These are phyloP conservation scores for Penicillium robsamsonii DNA, from an alignment of 495 filamentous ascomycete species.

Conservation along the genomic window DNA sequence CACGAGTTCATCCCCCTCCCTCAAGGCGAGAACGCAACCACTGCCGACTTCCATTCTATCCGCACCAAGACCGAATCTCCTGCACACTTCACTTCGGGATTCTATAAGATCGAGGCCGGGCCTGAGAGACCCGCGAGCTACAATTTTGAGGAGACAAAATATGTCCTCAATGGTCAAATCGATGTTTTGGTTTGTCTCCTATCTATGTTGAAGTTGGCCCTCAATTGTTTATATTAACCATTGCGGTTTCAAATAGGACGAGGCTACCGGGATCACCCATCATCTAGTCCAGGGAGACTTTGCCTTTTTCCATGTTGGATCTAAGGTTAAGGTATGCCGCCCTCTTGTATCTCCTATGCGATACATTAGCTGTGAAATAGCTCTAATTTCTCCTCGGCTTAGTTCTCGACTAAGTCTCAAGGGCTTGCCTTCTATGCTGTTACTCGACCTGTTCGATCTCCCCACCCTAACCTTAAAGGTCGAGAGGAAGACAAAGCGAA, in stretches of 20 bases:
- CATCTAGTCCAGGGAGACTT: constrained; percentile 34
- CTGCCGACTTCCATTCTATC: constrained; percentile 33
- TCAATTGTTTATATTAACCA: background rate
- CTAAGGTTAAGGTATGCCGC: constrained; percentile 31
- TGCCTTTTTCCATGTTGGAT: constrained; percentile 35
- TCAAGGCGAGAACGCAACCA: constrained; percentile 30
- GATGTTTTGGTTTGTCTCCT: constrained; percentile 28
- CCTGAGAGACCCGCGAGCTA: constrained; percentile 28
- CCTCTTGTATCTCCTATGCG: background rate
- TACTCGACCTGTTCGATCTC: constrained; percentile 26
- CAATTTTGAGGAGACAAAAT: constrained; percentile 33
- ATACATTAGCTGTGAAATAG: constrained; percentile 13
- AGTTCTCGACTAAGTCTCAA: constrained; percentile 37
- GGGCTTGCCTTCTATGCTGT: constrained; percentile 35
- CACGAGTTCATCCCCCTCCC: constrained; percentile 32
- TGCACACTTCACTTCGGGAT: constrained; percentile 30
- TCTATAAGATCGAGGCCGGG: constrained; percentile 35
- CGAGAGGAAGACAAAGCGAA: constrained; percentile 25
- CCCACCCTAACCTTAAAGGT: constrained; percentile 27
- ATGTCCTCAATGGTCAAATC: constrained; percentile 33
- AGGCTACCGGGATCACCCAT: constrained; percentile 34
- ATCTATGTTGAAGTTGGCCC: background rate
- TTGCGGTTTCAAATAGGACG: constrained; percentile 21
- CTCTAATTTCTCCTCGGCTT: background rate
- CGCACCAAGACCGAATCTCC: constrained; percentile 32